Evolutionary conservation across 495 filamentous ascomycete genomes (phyloP), one percentile per base, ranked within the genome.

Genomic region (Hypoxylon crocopeplum): DNA sequence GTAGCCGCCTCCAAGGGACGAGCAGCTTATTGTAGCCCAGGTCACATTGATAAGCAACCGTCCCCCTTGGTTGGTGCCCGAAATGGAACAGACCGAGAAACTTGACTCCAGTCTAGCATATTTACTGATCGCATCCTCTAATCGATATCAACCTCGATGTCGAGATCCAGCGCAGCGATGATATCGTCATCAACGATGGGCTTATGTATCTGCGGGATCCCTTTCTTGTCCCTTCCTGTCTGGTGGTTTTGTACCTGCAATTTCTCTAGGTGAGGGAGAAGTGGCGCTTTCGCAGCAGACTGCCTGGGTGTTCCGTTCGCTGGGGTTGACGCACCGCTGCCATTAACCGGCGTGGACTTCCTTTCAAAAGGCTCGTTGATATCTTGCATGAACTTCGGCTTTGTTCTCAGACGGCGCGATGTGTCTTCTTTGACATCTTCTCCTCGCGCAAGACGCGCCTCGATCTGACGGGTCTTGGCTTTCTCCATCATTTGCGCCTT

Each of bases 101-200:
- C 24, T 27, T 27, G 24, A 27, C 24, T 8, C 24, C 24, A 27
- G 24, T 8, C n/a, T n/a, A n/a, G n/a, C 24, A 27, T 27, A 27
- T 10, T 7, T 13, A 19, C 4, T 22, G 29, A 15, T 25, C 25
- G 11, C 34, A 11, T 29, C 44, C 7, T 27, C 29, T 68, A 70
- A 44, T 70, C 64, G 50, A 91, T 89, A 20, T 91, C 87, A 51
- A 91, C 84, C 49, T 94, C 90, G 63, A 94, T 89, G 8, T 88
- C 91, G 56, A 95, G 72, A 71, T 93, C 90, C 69, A 93, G 73
- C 11, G 86, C 82, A 0, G 86, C 90, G 67, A 95, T 91, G 57
- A 92, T 88, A 69, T 93, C 90, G 60, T 95, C 91, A 49, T 92
- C 89, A 74, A 86, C 88, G 46, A 92, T 83, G 15, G 87, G 86